Base-by-base conservation (phyloP, 192 early-diverging fungal genomes). In the Coemansia sp. region DNA sequence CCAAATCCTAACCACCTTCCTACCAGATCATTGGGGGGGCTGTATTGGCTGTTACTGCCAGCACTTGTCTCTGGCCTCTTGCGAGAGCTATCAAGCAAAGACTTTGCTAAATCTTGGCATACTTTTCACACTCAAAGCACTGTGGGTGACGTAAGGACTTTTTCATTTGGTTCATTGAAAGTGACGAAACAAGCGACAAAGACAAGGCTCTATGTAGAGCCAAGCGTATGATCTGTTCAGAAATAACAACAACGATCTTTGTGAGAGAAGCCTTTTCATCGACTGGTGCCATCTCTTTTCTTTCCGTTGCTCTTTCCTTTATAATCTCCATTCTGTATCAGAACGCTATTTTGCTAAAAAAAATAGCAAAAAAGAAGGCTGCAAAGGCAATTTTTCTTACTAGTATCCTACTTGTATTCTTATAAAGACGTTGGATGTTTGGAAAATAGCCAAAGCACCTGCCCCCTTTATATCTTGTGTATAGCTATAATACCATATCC, bases 41-140 rank as follows among this genome's bases (percentile, higher is more conserved):
- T 63, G 49, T 37, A 70, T 67, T 73, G 50, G 53, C 61, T 62
- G 60, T 67, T 73, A 73, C 71, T 73, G 42, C 37, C 53, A 39
- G 54, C 26, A 57, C 5, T 32, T 1, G 32, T 32, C 32, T 59
- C 26, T 41, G 42, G 38, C 12, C 57, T 18, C n/a, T 16, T 19
- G 57, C 47, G n/a, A 48, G 47, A 11, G 5, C 47, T 5, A 11
- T 48, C 47, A 48, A 48, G n/a, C 47, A 59, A 19, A 32, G 38
- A 11, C 57, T 48, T 54, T 18, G 42, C 65, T 56, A 58, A 49
- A 40, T 26, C 66, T 67, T 67, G 57, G 71, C 71, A 19, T 73
- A 67, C 71, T 67, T 67, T 73, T 32, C 58, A 58, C 56, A 64
- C 62, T 39, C 58, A 37, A 13, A 16, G 45, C n/a, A 23, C 42